These are phyloP conservation scores for Citrus medica DNA, from an alignment of 345 rosid species.

Conservation along the genomic window DNA sequence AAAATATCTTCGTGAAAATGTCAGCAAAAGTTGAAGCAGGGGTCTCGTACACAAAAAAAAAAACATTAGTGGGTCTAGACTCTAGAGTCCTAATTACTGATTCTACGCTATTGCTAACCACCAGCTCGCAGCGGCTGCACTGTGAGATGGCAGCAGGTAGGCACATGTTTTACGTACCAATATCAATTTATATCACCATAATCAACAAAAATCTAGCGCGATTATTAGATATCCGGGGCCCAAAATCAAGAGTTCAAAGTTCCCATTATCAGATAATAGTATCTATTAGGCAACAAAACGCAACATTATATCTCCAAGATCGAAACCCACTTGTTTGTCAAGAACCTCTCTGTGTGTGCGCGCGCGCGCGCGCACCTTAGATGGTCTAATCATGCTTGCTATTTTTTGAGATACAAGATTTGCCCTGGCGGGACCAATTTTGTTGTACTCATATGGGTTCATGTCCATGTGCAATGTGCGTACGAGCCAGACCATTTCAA, in stretches of 20 bases:
- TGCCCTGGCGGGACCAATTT: conserved; percentile 17
- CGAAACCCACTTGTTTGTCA: conserved; percentile 11
- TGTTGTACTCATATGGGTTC: not conserved
- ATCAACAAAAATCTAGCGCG: not conserved
- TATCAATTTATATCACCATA: not conserved
- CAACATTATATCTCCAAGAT: not conserved
- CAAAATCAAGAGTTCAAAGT: not conserved
- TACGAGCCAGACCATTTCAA: conserved; percentile 1
- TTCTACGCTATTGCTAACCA: not conserved
- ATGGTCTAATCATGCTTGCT: conserved; percentile 21
- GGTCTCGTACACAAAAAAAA: not conserved
- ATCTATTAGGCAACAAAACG: not conserved
- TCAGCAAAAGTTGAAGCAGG: not conserved
- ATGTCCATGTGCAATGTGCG: conserved; percentile 14
- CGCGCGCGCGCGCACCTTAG: not conserved
- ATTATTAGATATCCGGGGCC: conserved; percentile 17
- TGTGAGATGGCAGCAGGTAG: not conserved
- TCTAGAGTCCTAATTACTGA: not conserved
- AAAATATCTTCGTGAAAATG: not conserved
- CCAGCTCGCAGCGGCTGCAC: conserved; percentile 5
- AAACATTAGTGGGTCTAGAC: not conserved
- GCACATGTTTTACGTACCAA: not conserved
- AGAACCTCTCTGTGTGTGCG: not conserved
- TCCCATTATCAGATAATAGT: not conserved
- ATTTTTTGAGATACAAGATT: conserved; percentile 1